Evolutionary conservation across 371 early-diverging fungal species (phyloP).

Genomic region (Choanephora cucurbitarum): DNA sequence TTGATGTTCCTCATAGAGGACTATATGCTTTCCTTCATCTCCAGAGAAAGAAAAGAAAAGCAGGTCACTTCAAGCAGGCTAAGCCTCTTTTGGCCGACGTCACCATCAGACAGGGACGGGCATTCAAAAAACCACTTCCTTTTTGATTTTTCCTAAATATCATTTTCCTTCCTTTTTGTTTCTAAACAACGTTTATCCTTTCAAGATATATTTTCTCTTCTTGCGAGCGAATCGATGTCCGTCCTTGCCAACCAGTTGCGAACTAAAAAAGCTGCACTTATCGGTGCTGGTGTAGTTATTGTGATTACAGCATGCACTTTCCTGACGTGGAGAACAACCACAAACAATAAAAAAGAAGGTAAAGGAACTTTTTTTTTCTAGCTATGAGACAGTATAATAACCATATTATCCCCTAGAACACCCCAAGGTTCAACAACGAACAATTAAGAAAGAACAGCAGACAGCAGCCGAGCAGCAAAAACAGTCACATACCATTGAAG

Average conservation of each 20-base stretch:
- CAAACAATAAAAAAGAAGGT: conserved; percentile 2
- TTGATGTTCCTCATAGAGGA: too few relatives aligned
- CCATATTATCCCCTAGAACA: too few relatives aligned
- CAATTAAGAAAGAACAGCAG: too few relatives aligned
- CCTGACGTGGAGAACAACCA: conserved; percentile 3
- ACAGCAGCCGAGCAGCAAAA: background rate
- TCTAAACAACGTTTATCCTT: background rate
- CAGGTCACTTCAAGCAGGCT: too few relatives aligned
- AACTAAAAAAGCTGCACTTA: conserved; percentile 5
- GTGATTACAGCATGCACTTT: conserved; percentile 5
- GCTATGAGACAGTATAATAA: too few relatives aligned
- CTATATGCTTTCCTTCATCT: too few relatives aligned
- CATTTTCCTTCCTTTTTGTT: background rate
- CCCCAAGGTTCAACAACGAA: background rate
- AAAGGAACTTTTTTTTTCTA: background rate
- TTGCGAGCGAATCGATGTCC: background rate
- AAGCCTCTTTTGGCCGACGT: too few relatives aligned
- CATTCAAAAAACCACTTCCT: background rate
- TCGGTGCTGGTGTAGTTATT: conserved; percentile 7
- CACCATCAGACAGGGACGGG: too few relatives aligned
- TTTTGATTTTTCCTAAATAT: background rate
- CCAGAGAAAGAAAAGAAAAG: too few relatives aligned
- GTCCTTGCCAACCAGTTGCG: conserved; percentile 7
- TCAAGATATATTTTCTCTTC: background rate
- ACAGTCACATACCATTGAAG: background rate